Percentiles rank a stretch among this genome's conserved stretches.
phyloP scores from a whole-genome alignment of 2,329 filamentous ascomycete species.

The Juglanconis juglandina region DNA sequence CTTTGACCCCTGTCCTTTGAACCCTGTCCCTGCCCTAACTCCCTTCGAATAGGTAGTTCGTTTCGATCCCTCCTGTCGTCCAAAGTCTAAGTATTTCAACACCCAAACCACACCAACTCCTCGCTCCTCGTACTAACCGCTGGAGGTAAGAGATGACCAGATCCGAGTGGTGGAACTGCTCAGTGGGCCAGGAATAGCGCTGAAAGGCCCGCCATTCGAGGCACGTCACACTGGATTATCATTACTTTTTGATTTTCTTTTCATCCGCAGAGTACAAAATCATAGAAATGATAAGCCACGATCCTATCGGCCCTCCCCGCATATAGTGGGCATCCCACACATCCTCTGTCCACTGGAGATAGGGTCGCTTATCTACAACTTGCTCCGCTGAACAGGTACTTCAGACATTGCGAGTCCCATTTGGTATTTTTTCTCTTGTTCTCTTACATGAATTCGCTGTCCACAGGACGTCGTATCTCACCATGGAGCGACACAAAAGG shows the following conservation, averaged over 20 bases:
- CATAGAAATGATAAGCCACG: not conserved
- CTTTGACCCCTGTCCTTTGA: no score
- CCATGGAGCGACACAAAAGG: constrained; percentile 7
- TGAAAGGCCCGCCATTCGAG: no score
- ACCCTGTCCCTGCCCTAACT: no score
- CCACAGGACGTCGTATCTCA: not conserved
- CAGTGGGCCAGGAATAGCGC: no score
- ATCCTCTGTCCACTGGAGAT: not conserved
- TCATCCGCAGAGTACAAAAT: not conserved
- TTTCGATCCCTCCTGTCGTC: no score
- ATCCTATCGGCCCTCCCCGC: not conserved
- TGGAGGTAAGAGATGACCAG: no score
- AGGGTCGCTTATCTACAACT: not conserved
- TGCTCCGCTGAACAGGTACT: not conserved
- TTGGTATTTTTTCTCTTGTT: not conserved
- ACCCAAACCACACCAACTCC: no score
- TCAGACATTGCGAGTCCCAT: not conserved
- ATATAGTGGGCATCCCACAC: not conserved
- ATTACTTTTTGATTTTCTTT: no score
- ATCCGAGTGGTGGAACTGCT: no score
- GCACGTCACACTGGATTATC: not conserved
- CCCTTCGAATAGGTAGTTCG: no score
- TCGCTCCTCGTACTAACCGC: no score
- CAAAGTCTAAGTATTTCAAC: no score
- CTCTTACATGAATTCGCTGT: not conserved